A percentile compares a stretch with the other conserved stretches of the same genome.
Conservation (phyloP, 495 filamentous ascomycete species). For the Sabuloglossum arenarium region DNA sequence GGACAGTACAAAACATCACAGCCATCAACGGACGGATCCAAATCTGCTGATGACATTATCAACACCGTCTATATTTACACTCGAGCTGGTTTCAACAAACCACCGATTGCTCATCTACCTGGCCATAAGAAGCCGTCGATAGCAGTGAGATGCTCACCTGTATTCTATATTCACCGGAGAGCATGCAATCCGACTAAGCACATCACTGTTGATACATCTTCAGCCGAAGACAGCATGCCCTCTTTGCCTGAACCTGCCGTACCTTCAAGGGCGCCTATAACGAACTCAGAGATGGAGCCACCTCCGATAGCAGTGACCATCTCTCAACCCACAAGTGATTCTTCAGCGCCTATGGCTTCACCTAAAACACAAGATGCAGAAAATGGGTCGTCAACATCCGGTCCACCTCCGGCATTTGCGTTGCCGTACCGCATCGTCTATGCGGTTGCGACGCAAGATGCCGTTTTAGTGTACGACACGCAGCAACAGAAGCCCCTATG, state of each 20-base stretch:
- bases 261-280: conserved; percentile 31
- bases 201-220: conserved; percentile 87
- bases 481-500: conserved; percentile 87
- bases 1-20: conserved; percentile 83
- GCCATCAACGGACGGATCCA: conserved; percentile 44
- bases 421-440: conserved; percentile 90
- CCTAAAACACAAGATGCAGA: conserved; percentile 34
- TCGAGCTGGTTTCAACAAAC: conserved; percentile 86
- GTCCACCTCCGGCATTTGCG: conserved; percentile 48
- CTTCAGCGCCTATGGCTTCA: conserved; percentile 21
- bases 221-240: conserved; percentile 61
- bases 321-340: conserved; percentile 17
- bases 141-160: conserved; percentile 80
- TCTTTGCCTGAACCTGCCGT: conserved; percentile 67
- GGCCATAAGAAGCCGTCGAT: conserved; percentile 98
- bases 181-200: conserved; percentile 49
- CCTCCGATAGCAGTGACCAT: conserved; percentile 34
- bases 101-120: conserved; percentile 90
- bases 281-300: conserved; percentile 54
- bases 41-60: conserved; percentile 62
- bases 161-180: conserved; percentile 66
- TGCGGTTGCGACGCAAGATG: conserved; percentile 92
- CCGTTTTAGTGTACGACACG: conserved; percentile 90
- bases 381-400: conserved; percentile 25
- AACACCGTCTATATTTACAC: conserved; percentile 99